These are phyloP conservation scores for Solanum verrucosum DNA, from an alignment of 257 asterid genomes.

Conservation along the genomic window DNA sequence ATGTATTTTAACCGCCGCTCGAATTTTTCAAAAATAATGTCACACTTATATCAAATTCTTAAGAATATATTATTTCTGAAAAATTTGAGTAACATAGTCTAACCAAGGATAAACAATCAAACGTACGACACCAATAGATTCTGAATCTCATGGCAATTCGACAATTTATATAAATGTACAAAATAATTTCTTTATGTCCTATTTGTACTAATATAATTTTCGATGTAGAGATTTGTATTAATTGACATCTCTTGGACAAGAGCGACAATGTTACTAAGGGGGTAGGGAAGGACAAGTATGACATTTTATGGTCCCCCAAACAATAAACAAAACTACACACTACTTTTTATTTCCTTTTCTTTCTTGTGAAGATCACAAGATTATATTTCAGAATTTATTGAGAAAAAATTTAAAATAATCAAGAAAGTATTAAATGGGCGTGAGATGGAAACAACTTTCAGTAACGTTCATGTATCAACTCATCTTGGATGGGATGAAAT, in stretches of 20 bases:
- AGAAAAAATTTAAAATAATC: not conserved
- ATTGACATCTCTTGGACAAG: not conserved
- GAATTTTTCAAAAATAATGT: no score
- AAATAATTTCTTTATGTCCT: no score
- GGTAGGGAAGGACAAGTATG: not conserved
- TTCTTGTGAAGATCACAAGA: not conserved
- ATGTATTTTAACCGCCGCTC: no score
- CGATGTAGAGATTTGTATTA: not conserved
- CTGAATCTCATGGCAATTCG: not conserved
- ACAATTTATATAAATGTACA: not conserved
- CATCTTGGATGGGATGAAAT: not conserved
- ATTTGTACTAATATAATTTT: not conserved
- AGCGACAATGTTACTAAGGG: not conserved
- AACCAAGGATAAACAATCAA: not conserved
- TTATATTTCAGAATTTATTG: not conserved
- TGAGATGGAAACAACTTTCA: not conserved
- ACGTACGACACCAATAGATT: not conserved
- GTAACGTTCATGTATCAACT: no score
- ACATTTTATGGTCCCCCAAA: not conserved
- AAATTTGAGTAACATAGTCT: not conserved
- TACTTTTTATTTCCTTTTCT: not conserved
- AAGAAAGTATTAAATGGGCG: not conserved
- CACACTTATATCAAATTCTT: no score
- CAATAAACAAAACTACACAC: not conserved
- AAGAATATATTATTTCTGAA: no score